phyloP scores from a whole-genome alignment of 441 rosid genomes.

The Mallotus japonicus region DNA sequence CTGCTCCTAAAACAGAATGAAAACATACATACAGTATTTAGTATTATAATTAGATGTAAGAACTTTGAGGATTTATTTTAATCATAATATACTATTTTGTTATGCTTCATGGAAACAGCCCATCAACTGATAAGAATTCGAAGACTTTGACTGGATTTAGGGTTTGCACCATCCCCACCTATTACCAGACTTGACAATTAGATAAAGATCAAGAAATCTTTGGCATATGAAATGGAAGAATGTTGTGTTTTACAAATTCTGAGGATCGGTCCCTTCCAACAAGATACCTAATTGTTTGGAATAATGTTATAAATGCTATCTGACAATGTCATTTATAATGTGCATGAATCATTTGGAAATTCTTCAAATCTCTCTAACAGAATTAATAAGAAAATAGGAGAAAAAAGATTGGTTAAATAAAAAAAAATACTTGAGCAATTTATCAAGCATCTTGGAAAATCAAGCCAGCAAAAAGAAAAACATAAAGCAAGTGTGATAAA shows the following conservation, averaged over 20 bases:
- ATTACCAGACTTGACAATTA: not conserved
- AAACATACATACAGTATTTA: not conserved
- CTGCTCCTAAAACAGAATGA: conserved; percentile 39
- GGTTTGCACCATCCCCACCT: not conserved
- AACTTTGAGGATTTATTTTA: not conserved
- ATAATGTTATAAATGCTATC: no score
- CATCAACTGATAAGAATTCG: no score
- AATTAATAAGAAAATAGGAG: not conserved
- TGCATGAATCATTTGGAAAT: not conserved
- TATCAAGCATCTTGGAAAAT: not conserved
- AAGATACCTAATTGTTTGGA: not conserved
- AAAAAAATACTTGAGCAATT: not conserved
- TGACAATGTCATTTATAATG: no score
- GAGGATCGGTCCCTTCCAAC: not conserved
- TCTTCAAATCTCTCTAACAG: not conserved
- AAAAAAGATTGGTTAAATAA: not conserved
- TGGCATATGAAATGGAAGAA: not conserved
- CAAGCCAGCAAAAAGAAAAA: conserved; percentile 7
- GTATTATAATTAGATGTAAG: not conserved
- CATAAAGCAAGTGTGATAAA: not conserved
- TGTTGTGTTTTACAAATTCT: not conserved
- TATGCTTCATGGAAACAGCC: not conserved
- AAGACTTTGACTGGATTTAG: no score
- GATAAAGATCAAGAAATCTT: not conserved
- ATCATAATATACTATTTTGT: not conserved